Base-by-base conservation (phyloP, 305 asterid genomes). In the Euphrasia arctica region DNA sequence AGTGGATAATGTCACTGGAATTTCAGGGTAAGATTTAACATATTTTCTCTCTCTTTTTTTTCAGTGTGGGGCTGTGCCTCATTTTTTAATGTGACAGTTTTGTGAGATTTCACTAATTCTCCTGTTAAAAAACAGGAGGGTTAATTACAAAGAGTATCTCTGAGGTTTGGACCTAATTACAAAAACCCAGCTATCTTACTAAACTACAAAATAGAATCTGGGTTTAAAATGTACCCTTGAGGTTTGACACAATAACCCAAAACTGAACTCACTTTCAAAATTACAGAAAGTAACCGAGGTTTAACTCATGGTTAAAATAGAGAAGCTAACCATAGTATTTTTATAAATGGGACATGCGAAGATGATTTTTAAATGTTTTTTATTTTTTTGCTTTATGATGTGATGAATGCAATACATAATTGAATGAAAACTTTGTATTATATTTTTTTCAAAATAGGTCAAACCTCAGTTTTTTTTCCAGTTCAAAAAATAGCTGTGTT, bases 21-120 rank as follows among this genome's bases (percentile, higher is more conserved):
- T 22, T 65, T 75, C 89, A 12, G 98, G 96, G 98, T 92, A 78
- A 82, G 84, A 42, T 12, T 68, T 47, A 50, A n/a, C 56, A 15
- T 25, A 12, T 48, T 48, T 5, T 12, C 14, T 4, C 7, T 48
- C 2, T 52, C 0, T 18, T 51, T 13, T 51, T 51, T 4, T 48
- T 12, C 49, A 43, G 4, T 43, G 1, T 36, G 42, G 41, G 8
- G 42, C 42, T 43, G 14, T 12, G 15, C 1, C 14, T 47, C 14
- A 47, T 47, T 47, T 43, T 9, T 5, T 47, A 47, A 6, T 12
- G 18, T 47, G 4, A 47, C 51, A 47, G 4, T 47, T 47, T 47
- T 11, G 13, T 47, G 14, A 47, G 51, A 12, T 43, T 43, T 43
- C 49, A 43, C 14, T 10, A 13, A 10, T 11, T 12, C 50, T 36